Evolutionary conservation across 176 grass and related monocot genomes (phyloP).

Genomic region (Themeda triandra): DNA sequence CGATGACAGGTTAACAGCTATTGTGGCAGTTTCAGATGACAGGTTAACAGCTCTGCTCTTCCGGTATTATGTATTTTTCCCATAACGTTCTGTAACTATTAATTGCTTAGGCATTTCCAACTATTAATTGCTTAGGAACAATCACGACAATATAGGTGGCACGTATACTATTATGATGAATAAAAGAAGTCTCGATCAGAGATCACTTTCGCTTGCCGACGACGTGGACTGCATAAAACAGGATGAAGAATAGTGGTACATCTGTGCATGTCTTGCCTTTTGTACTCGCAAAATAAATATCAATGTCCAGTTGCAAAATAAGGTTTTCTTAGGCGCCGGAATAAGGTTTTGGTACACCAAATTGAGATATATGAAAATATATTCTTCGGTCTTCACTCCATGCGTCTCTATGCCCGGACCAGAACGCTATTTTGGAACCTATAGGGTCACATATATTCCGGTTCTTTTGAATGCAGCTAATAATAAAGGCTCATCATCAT

Average conservation of each 20-base stretch:
- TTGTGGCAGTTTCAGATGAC: background rate
- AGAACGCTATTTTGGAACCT: background rate
- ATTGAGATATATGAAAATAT: background rate
- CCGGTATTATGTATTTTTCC: background rate
- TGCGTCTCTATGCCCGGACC: no score
- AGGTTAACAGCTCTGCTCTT: background rate
- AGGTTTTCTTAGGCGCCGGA: background rate
- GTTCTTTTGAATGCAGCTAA: no score
- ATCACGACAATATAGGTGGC: no score
- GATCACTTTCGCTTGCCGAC: no score
- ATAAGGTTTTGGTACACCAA: constrained; percentile 10
- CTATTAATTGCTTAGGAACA: no score
- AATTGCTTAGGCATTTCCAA: no score
- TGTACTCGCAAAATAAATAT: no score
- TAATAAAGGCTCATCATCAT: no score
- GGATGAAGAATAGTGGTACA: background rate
- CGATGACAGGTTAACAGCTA: background rate
- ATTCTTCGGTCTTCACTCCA: background rate
- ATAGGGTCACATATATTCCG: background rate
- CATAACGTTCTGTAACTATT: no score
- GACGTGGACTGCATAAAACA: background rate
- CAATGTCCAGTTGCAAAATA: background rate
- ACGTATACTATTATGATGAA: no score
- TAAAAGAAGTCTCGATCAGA: no score
- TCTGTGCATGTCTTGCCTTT: background rate